Evolutionary conservation across 2,329 filamentous ascomycete genomes (phyloP).

Genomic region (Exophiala sp.): DNA sequence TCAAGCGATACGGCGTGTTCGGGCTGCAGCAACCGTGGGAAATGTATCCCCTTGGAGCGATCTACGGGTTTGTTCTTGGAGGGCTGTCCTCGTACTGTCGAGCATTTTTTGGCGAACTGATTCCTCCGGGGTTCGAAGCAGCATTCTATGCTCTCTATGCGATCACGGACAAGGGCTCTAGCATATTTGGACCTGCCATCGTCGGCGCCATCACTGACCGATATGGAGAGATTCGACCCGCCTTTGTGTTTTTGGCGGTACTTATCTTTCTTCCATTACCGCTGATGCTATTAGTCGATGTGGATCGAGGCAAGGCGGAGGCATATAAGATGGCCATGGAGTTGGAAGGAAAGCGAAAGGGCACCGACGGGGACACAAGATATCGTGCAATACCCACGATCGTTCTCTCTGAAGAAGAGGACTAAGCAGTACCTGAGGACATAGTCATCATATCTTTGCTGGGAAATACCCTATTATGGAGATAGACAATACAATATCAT

Average conservation of each 20-base stretch:
- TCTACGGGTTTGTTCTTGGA: constrained; percentile 93
- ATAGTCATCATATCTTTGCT: neutral
- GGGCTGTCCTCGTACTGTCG: constrained; percentile 88
- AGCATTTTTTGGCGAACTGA: constrained; percentile 84
- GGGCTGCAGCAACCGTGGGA: constrained; percentile 94
- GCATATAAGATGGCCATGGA: constrained; percentile 58
- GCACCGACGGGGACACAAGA: constrained; percentile 2
- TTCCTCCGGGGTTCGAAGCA: constrained; percentile 88
- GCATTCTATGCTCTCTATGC: constrained; percentile 96
- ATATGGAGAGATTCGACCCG: constrained; percentile 72
- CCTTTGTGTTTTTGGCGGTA: constrained; percentile 84
- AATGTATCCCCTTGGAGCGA: constrained; percentile 85
- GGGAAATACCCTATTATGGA: neutral
- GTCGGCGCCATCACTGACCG: constrained; percentile 87
- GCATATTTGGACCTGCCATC: constrained; percentile 87
- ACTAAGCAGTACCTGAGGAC: neutral
- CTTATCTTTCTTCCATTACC: constrained; percentile 81
- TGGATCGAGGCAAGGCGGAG: constrained; percentile 68
- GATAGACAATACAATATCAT: neutral
- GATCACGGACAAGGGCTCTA: constrained; percentile 94
- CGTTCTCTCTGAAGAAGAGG: constrained; percentile 25
- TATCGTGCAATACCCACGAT: constrained; percentile 23
- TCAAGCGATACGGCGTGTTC: constrained; percentile 66
- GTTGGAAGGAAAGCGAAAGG: constrained; percentile 32
- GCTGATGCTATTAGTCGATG: constrained; percentile 76